phyloP scores from a whole-genome alignment of 345 rosid genomes.

The Brassica juncea region DNA sequence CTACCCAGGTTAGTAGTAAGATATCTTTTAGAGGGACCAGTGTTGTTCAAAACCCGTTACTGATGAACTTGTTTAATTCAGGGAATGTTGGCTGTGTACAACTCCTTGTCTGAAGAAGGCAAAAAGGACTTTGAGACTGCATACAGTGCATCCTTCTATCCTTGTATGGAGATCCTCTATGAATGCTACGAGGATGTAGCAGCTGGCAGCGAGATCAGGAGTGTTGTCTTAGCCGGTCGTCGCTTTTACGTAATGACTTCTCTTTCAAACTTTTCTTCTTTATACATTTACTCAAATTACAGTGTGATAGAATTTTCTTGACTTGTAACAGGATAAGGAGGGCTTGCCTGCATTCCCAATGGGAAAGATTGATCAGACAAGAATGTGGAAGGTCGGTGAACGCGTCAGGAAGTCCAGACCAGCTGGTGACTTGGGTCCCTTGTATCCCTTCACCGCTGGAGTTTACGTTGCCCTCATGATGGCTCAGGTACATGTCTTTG shows the following conservation, averaged over 20 bases:
- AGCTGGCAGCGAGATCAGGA: slow-evolving; percentile 74
- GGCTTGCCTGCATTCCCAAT: slow-evolving; percentile 95
- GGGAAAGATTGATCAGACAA: slow-evolving; percentile 95
- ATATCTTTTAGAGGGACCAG: background rate
- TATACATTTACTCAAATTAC: background rate
- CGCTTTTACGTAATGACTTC: slow-evolving; percentile 66
- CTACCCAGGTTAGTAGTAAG: slow-evolving; percentile 62
- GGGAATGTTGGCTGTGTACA: slow-evolving; percentile 94
- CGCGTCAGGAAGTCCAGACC: slow-evolving; percentile 66
- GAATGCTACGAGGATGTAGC: slow-evolving; percentile 95
- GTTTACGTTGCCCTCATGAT: slow-evolving; percentile 91
- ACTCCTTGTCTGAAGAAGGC: slow-evolving; percentile 72
- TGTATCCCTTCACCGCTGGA: slow-evolving; percentile 83
- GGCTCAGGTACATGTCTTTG: slow-evolving; percentile 66
- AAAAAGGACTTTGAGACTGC: slow-evolving; percentile 76
- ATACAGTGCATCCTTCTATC: slow-evolving; percentile 76
- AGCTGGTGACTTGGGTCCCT: slow-evolving; percentile 78
- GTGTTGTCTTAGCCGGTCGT: slow-evolving; percentile 92
- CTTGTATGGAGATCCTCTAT: slow-evolving; percentile 89
- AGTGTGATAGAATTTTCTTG: too few species aligned
- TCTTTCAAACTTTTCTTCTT: background rate
- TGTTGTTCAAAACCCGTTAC: background rate
- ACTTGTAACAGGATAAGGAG: slow-evolving; percentile 76
- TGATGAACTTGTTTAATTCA: slow-evolving; percentile 31
- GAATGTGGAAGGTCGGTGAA: slow-evolving; percentile 96